phyloP scores from a whole-genome alignment of 305 asterid genomes.

The Rubia peregrina region DNA sequence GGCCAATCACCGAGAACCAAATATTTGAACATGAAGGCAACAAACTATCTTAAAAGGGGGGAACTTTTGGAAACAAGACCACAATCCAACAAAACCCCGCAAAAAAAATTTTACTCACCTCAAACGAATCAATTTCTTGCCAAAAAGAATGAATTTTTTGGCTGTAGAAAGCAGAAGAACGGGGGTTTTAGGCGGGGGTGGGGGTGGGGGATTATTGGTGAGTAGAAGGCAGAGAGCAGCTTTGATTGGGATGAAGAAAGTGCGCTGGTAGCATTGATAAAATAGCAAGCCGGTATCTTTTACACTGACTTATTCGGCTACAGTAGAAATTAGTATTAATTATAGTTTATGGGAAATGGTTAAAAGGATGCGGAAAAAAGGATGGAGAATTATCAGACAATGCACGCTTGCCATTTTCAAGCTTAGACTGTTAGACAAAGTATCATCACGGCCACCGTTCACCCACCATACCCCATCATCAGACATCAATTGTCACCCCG shows the following conservation, averaged over 20 bases:
- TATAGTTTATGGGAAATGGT: background rate
- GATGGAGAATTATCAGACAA: background rate
- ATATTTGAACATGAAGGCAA: background rate
- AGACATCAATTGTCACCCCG: background rate
- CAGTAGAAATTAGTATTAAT: background rate
- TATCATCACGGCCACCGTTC: slow-evolving; percentile 4
- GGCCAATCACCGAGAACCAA: background rate
- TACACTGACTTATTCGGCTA: background rate
- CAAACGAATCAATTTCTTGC: background rate
- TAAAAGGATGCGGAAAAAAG: background rate
- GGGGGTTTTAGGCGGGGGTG: background rate
- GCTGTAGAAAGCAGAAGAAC: background rate
- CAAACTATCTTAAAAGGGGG: background rate
- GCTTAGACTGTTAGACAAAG: background rate
- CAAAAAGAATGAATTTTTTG: background rate
- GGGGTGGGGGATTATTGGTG: background rate
- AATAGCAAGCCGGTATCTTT: background rate
- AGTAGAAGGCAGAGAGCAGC: slow-evolving; percentile 5
- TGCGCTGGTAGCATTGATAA: slow-evolving; percentile 7
- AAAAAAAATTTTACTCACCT: background rate
- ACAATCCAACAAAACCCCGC: background rate
- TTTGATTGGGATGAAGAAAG: slow-evolving; percentile 11
- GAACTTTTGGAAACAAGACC: no score
- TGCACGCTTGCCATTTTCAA: background rate
- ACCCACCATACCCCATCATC: slow-evolving; percentile 8